Conservation (phyloP, 331 rosid genomes). For the Malus hybrid region DNA sequence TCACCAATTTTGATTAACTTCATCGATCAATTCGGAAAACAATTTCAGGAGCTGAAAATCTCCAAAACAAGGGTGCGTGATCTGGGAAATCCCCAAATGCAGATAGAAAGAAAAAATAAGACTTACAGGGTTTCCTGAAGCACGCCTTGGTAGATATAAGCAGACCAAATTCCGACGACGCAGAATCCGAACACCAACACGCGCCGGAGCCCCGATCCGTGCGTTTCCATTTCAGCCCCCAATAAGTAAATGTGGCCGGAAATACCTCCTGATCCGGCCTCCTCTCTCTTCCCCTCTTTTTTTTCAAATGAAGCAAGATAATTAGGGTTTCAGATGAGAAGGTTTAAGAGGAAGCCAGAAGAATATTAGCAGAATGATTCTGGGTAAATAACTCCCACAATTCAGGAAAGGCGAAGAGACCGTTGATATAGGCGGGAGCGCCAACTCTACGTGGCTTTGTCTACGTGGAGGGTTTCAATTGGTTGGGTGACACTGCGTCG, state of each 20-base stretch:
- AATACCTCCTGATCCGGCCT: slow-evolving; percentile 13
- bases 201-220: slow-evolving; percentile 72
- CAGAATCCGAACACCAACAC: slow-evolving; percentile 65
- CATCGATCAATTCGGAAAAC: background rate
- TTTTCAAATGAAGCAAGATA: background rate
- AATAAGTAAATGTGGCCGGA: slow-evolving; percentile 23
- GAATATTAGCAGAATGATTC: background rate
- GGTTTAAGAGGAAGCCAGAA: background rate
- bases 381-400: background rate
- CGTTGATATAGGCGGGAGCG: slow-evolving; percentile 10
- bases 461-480: slow-evolving; percentile 48
- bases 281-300: background rate
- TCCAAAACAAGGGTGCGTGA: background rate
- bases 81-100: background rate
- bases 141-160: slow-evolving; percentile 93
- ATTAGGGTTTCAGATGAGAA: background rate
- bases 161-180: slow-evolving; percentile 90
- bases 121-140: slow-evolving; percentile 93
- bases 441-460: slow-evolving; percentile 25
- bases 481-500: slow-evolving; percentile 6
- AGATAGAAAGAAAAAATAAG: background rate
- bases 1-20: background rate
- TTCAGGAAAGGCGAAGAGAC: background rate
- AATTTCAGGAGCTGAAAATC: background rate
- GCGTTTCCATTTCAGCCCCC: slow-evolving; percentile 63